Evolutionary conservation across 2,329 filamentous ascomycete genomes (phyloP), one percentile per base, ranked within the genome.

Genomic region (Sporothrix pseudoabietina): DNA sequence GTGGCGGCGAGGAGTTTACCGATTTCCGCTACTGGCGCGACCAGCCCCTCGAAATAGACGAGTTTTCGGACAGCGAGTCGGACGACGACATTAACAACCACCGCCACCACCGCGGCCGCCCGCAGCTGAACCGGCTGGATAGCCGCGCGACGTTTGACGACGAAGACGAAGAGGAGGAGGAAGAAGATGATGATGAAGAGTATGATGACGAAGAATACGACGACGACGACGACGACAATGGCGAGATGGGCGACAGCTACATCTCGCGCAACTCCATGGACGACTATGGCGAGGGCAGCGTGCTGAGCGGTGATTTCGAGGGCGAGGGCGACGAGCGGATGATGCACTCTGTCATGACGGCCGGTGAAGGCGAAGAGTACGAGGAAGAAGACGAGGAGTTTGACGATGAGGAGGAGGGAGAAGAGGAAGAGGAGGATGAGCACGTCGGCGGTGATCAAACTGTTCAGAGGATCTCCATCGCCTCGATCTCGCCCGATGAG

Each of bases 21-120:
- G 96, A 99, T 80, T 99, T 99, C 82, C 95, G 90, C 73, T 99
- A 97, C 83, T 99, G 96, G 96, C 88, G 97, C 75, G 92, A 97
- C 75, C 87, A 87, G 66, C 93, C 94, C 2, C 86, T 95, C 19
- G 94, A 97, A 69, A 83, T 98, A 35, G 92, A 94, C 57, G 93
- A 97, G 71, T 98, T 98, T 78, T 94, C 92, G 0, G 92, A 92
- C 71, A 97, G 92, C 61, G 94, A 96, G 75, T 90, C 86, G 44
- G 87, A 87, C 1, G 87, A 85, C 7, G 85, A 86, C 55, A 66
- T 44, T 19, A 41, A 44, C 22, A 72, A 44, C 26, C 32, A 66
- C 52, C 72, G 41, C 47, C 26, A 57, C 55, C 65, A 59, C 32
- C 54, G 72, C 32, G 74, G 72, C 22, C 72, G 70, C 30, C 41